phyloP scores from a whole-genome alignment of 352 stramenopile genomes.

The Phytophthora melonis region DNA sequence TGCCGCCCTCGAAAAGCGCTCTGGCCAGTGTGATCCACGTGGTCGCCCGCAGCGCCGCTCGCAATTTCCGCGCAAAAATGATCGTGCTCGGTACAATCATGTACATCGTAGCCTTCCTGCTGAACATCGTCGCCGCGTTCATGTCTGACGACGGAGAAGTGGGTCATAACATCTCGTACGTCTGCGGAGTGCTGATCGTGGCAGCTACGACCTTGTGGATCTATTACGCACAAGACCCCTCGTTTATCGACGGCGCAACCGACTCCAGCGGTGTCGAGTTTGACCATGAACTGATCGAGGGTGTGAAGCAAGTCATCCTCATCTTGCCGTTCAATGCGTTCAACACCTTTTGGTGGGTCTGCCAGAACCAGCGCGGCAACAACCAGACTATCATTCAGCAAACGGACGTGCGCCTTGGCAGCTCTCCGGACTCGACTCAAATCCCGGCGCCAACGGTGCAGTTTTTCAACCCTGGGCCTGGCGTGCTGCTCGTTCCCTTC shows the following conservation, averaged over 20 bases:
- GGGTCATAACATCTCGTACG: constrained; percentile 53
- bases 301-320: constrained; percentile 55
- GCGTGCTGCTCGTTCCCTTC: constrained; percentile 47
- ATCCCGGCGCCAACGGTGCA: constrained; percentile 59
- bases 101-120: constrained; percentile 43
- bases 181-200: constrained; percentile 30
- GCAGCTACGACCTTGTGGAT: constrained; percentile 52
- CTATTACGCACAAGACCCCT: constrained; percentile 45
- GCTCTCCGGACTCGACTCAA: constrained; percentile 39
- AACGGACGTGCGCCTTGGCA: constrained; percentile 53
- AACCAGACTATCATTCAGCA: constrained; percentile 73
- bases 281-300: constrained; percentile 50
- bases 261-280: constrained; percentile 39
- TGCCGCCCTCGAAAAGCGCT: constrained; percentile 38
- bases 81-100: constrained; percentile 39
- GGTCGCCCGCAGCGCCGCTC: constrained; percentile 12
- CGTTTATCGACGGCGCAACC: constrained; percentile 53
- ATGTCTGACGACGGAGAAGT: constrained; percentile 40
- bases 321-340: constrained; percentile 39
- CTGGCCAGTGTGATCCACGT: constrained; percentile 56
- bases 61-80: constrained; percentile 38
- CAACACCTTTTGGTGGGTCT: constrained; percentile 60
- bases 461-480: constrained; percentile 49
- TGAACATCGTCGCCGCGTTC: constrained; percentile 65
- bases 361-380: constrained; percentile 67